Conservation (phyloP, 495 filamentous ascomycete genomes). For the Tuber calosporum region DNA sequence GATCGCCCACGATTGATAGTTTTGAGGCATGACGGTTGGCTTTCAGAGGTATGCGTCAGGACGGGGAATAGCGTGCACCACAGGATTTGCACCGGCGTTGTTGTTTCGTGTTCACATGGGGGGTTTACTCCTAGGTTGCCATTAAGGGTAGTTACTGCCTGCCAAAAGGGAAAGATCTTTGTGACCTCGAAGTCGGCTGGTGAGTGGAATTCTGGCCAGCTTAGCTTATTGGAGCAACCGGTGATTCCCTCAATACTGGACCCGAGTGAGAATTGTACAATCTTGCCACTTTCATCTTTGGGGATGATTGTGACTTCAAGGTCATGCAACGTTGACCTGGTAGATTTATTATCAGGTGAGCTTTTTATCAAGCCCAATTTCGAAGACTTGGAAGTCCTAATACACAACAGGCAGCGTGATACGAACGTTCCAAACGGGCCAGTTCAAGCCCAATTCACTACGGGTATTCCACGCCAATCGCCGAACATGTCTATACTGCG, state of each 20-base stretch:
- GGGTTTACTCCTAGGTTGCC: conserved; percentile 40
- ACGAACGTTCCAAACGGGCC: conserved; percentile 52
- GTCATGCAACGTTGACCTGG: conserved; percentile 40
- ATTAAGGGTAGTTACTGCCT: conserved; percentile 40
- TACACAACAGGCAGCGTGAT: conserved; percentile 45
- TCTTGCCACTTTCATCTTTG: conserved; percentile 36
- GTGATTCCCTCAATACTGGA: conserved; percentile 25
- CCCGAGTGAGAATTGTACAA: conserved; percentile 31
- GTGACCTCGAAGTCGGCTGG: conserved; percentile 38
- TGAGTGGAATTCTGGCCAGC: conserved; percentile 34
- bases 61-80: conserved; percentile 28
- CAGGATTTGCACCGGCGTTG: conserved; percentile 30
- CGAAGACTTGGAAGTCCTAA: conserved; percentile 10
- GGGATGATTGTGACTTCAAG: conserved; percentile 41
- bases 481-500: conserved; percentile 46
- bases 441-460: conserved; percentile 51
- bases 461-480: conserved; percentile 49
- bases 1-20: conserved; percentile 47
- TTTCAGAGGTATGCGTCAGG: conserved; percentile 48
- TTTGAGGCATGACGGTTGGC: conserved; percentile 53
- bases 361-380: background rate
- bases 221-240: conserved; percentile 33
- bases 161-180: conserved; percentile 35
- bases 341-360: conserved; percentile 41
- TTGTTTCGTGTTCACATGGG: conserved; percentile 40